phyloP scores from a whole-genome alignment of 208 protist genomes.

The Trypanosoma brucei region DNA sequence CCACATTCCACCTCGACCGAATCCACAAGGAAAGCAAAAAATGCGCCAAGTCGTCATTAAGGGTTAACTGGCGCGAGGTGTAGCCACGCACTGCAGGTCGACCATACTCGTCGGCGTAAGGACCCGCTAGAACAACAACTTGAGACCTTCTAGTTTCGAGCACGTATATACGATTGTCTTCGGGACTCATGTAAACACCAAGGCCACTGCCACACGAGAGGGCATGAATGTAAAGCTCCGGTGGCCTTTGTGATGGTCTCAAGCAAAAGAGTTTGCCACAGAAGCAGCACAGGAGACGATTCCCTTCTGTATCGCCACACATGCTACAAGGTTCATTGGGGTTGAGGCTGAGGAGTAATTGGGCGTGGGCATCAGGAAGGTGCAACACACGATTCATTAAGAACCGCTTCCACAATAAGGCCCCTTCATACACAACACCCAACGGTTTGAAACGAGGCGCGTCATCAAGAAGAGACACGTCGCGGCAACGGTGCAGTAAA shows the following conservation, averaged over 20 bases:
- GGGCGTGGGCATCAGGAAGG: conserved; percentile 31
- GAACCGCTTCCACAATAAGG: conserved; percentile 28
- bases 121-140: conserved; percentile 21
- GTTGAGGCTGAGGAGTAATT: conserved; percentile 33
- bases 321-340: conserved; percentile 20
- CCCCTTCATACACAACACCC: conserved; percentile 8
- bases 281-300: conserved; percentile 49
- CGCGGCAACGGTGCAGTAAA: background rate
- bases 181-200: conserved; percentile 50
- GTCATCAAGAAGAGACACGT: background rate
- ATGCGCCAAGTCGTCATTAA: conserved; percentile 24
- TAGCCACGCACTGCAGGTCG: conserved; percentile 32
- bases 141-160: conserved; percentile 37
- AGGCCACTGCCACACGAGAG: conserved; percentile 43
- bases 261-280: conserved; percentile 50
- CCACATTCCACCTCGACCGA: conserved; percentile 51
- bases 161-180: conserved; percentile 33
- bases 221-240: conserved; percentile 57
- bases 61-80: conserved; percentile 29
- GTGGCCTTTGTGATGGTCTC: conserved; percentile 4
- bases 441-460: conserved; percentile 6
- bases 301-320: conserved; percentile 22
- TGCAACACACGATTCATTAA: conserved; percentile 46
- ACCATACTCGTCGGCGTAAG: conserved; percentile 72
- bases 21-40: conserved; percentile 55